These are phyloP conservation scores for Kondoa subrosea DNA, from an alignment of 768 basidiomycete genomes.

Conservation along the genomic window DNA sequence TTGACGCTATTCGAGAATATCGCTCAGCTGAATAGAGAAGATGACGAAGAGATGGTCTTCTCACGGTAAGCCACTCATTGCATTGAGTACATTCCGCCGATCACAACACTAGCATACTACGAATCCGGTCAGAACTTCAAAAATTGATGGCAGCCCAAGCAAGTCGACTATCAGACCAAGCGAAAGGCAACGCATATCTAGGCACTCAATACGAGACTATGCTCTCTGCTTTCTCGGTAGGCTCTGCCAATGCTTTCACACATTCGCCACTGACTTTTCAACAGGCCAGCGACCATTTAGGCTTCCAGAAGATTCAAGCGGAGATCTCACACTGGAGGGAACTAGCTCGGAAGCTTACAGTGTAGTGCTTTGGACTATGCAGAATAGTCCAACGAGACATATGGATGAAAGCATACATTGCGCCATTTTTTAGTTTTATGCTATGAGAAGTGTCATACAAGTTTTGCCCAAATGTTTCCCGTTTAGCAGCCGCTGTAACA, in stretches of 20 bases:
- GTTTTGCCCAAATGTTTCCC: no score
- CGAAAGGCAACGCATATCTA: conserved; percentile 9
- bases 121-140: conserved; percentile 15
- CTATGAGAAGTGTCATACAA: no score
- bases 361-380: no score
- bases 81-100: not conserved
- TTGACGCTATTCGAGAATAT: conserved; percentile 64
- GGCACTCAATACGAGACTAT: conserved; percentile 15
- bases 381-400: no score
- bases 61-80: conserved; percentile 49
- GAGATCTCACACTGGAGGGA: not conserved
- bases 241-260: not conserved
- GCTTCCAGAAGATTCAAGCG: not conserved
- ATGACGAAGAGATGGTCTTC: conserved; percentile 92
- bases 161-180: conserved; percentile 7
- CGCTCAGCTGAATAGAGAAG: conserved; percentile 59
- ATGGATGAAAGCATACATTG: no score
- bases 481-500: no score
- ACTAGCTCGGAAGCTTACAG: not conserved
- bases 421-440: no score
- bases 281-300: not conserved
- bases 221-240: conserved; percentile 8
- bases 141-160: conserved; percentile 11
- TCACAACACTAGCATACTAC: conserved; percentile 10
- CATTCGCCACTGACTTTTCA: not conserved